Evolutionary conservation across 495 filamentous ascomycete species (phyloP).

Genomic region (Sporormia fimetaria): DNA sequence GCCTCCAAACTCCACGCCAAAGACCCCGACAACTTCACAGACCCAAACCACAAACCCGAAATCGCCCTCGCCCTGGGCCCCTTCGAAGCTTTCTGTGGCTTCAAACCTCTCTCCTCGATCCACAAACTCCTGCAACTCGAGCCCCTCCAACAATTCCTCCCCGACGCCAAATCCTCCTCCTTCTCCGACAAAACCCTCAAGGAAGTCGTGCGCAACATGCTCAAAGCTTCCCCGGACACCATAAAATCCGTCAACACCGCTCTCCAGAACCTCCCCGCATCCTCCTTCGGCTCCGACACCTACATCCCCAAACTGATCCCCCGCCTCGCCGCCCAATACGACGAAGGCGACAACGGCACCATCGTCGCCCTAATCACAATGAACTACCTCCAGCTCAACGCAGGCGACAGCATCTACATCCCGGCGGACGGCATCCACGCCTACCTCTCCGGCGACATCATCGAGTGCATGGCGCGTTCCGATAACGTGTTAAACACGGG

Average conservation of each 20-base stretch:
- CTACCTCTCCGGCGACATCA: slow-evolving; percentile 65
- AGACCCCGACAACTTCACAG: slow-evolving; percentile 54
- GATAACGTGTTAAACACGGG: slow-evolving; percentile 70
- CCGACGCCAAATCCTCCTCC: slow-evolving; percentile 28
- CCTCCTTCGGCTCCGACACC: slow-evolving; percentile 41
- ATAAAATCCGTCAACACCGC: slow-evolving; percentile 41
- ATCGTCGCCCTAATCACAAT: slow-evolving; percentile 57
- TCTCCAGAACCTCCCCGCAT: slow-evolving; percentile 38
- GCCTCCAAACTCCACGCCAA: slow-evolving; percentile 49
- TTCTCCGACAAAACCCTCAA: slow-evolving; percentile 55
- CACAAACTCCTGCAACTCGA: slow-evolving; percentile 46
- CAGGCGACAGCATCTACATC: slow-evolving; percentile 60
- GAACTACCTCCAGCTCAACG: slow-evolving; percentile 58
- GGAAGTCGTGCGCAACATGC: slow-evolving; percentile 44
- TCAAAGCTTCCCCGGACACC: slow-evolving; percentile 42
- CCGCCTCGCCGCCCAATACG: slow-evolving; percentile 55
- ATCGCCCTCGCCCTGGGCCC: slow-evolving; percentile 65
- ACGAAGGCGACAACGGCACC: slow-evolving; percentile 47
- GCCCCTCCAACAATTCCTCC: slow-evolving; percentile 49
- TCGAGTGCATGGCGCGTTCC: slow-evolving; percentile 76
- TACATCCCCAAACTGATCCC: slow-evolving; percentile 54
- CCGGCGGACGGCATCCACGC: slow-evolving; percentile 72
- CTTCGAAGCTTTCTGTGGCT: slow-evolving; percentile 72
- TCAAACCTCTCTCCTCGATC: slow-evolving; percentile 63
- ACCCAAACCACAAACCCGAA: slow-evolving; percentile 74